Base-by-base conservation (phyloP, 108 stramenopile species). In the Asterionellopsis glacialis region DNA sequence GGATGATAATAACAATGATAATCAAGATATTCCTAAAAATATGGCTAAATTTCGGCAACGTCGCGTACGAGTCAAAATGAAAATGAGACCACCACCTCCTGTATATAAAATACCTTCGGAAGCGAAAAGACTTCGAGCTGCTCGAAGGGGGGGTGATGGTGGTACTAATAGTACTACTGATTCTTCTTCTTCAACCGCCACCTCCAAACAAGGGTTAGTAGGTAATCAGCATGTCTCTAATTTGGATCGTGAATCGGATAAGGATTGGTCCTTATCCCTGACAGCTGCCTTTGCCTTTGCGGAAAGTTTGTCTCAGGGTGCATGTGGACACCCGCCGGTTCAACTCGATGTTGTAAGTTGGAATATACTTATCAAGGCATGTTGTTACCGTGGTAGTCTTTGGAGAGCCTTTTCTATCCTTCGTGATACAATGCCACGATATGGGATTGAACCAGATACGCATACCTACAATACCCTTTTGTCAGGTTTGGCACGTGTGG, bases 221-320 rank as follows among this genome's bases (percentile, higher is more conserved):
- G n/a, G n/a, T n/a, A n/a, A n/a, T 7, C 33, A 33, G 33, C 33
- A 33, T 7, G 7, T 33, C 33, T 65, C 85, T 23, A 90, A 90
- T 48, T 56, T 78, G 40, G 84, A 86, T 27, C 75, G 79, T 44
- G 85, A 90, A 43, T 57, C 65, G n/a, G 83, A 83, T 51, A 72
- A 79, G 48, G 77, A 87, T 45, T 91, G 80, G 77, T 84, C 82
- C 15, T 55, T 74, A 13, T 68, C 84, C 1, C 76, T 91, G 38
- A 83, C 84, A 14, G 80, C 86, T 6, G 91, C 91, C 11, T 83
- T 93, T 75, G 78, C 91, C 23, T 93, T 93, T 74, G 85, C 85
- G 12, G 91, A 89, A 47, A 83, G 82, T 26, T 60, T 93, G 45
- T 80, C 81, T 22, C 91, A 93, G 42, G 91, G 91, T 11, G 91